A percentile compares a stretch with the other conserved stretches of the same genome.
These are phyloP conservation scores for Podospora fimiseda DNA, from an alignment of 495 filamentous ascomycete genomes.

Conservation along the genomic window DNA sequence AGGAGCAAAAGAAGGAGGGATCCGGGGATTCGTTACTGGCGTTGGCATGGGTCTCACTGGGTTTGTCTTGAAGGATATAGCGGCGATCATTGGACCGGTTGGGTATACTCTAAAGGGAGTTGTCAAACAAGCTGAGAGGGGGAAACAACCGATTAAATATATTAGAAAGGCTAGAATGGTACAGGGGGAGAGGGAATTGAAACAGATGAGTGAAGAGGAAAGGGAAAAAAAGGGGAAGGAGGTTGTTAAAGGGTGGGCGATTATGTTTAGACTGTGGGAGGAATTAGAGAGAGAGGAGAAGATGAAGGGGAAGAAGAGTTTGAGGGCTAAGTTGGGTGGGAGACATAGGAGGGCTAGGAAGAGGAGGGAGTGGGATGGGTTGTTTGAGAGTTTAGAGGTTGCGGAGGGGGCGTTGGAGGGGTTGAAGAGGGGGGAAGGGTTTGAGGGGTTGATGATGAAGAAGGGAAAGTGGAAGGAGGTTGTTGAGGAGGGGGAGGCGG, in stretches of 20 bases:
- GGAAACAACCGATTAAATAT: slow-evolving; percentile 39
- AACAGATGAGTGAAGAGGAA: slow-evolving; percentile 25
- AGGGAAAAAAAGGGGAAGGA: slow-evolving; percentile 13
- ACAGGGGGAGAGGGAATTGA: slow-evolving; percentile 38
- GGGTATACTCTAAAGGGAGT: slow-evolving; percentile 64
- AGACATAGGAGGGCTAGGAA: slow-evolving; percentile 17
- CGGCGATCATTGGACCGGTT: slow-evolving; percentile 56
- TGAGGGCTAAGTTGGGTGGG: slow-evolving; percentile 7
- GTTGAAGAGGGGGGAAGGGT: slow-evolving; percentile 28
- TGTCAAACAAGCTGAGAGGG: slow-evolving; percentile 44
- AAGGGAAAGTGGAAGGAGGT: background rate
- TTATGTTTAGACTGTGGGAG: slow-evolving; percentile 36
- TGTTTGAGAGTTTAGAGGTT: slow-evolving; percentile 41
- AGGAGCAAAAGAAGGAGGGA: slow-evolving; percentile 51
- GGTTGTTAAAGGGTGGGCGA: slow-evolving; percentile 37
- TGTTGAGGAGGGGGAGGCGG: too few relatives aligned
- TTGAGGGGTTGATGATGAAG: slow-evolving; percentile 19
- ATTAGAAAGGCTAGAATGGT: slow-evolving; percentile 45
- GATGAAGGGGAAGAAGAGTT: slow-evolving; percentile 18
- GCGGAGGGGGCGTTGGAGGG: slow-evolving; percentile 38
- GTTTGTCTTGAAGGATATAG: slow-evolving; percentile 62
- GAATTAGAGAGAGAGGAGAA: slow-evolving; percentile 34
- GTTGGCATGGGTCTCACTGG: slow-evolving; percentile 71
- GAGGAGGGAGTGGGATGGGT: slow-evolving; percentile 27
- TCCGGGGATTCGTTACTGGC: slow-evolving; percentile 57